Base-by-base conservation (phyloP, 2,329 filamentous ascomycete genomes). In the Beauveria brongniartii region DNA sequence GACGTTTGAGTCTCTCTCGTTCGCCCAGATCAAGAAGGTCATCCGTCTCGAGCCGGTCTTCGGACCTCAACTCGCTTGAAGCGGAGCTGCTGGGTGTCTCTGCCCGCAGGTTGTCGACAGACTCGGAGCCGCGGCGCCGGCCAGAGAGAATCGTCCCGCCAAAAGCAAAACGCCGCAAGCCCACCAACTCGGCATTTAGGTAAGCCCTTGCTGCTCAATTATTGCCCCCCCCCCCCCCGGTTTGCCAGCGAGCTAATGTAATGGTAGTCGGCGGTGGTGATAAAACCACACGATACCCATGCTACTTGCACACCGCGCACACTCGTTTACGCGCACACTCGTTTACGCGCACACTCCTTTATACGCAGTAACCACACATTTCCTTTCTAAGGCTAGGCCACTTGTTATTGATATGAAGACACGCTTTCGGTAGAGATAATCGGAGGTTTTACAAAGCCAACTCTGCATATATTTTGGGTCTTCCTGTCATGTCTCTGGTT, bases 61-160 rank as follows among this genome's bases (percentile, higher is more conserved):
- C 61, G 12, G 61, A 55, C 37, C 61, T 62, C 26, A 55, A 56
- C 43, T 62, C 61, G 6, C 46, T 62, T 24, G 61, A 62, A 46
- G 61, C 61, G 2, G 61, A 62, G 51, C 41, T 62, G 24, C 61
- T 62, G 3, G 61, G 61, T n/a, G 34, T 53, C 3, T 55, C 61
- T 5, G 56, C 26, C 16, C 61, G 61, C 30, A 52, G 61, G 16
- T 28, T 50, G 2, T 62, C 61, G 30, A 43, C 54, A n/a, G 61
- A 54, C 20, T 55, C 51, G 14, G 56, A 54, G n/a, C 41, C 30
- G 7, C 51, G 43, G 43, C 55, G 51, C 22, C 55, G 55, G 24
- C 50, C 53, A 8, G 52, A 61, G 20, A 51, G 37, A 20, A 37
- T 43, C 20, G 37, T 43, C 6, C 37, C 53, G n/a, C 20, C 52